A percentile compares a stretch with the other conserved stretches of the same genome.
These are phyloP conservation scores for Collybiopsis luxurians DNA, from an alignment of 768 basidiomycete genomes.

Conservation along the genomic window DNA sequence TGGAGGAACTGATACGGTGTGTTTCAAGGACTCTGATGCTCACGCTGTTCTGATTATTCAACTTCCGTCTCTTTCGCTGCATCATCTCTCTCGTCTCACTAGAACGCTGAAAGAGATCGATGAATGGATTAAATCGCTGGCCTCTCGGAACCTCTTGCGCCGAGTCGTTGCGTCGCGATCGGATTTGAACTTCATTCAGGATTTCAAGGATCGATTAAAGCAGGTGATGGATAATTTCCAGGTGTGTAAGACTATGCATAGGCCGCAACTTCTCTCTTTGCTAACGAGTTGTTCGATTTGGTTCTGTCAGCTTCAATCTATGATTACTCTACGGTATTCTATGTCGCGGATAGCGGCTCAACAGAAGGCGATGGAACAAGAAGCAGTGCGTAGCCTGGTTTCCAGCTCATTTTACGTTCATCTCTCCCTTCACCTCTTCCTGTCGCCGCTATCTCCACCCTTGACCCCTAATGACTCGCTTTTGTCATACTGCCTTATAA, in stretches of 20 bases:
- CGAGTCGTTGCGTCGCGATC: not conserved
- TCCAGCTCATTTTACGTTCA: not conserved
- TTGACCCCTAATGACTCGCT: too few relatives aligned
- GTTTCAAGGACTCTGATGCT: not conserved
- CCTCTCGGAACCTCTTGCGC: not conserved
- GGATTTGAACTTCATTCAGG: not conserved
- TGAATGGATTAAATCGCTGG: not conserved
- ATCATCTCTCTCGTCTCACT: too few relatives aligned
- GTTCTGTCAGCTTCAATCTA: not conserved
- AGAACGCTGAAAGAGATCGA: not conserved
- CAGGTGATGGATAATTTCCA: not conserved
- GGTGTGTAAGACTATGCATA: not conserved
- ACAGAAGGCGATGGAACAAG: not conserved
- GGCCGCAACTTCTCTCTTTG: not conserved
- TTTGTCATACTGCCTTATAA: too few relatives aligned
- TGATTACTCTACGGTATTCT: not conserved
- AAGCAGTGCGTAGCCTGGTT: not conserved
- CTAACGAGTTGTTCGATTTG: not conserved
- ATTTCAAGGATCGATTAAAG: conserved; percentile 6
- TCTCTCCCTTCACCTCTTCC: not conserved
- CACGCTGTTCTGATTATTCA: too few relatives aligned
- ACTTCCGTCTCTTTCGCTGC: not conserved
- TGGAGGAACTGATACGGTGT: not conserved
- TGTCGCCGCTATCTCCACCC: too few relatives aligned
- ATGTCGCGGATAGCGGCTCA: not conserved